These are phyloP conservation scores for Scedosporium minutisporum DNA, from an alignment of 2,329 filamentous ascomycete species.

Conservation along the genomic window DNA sequence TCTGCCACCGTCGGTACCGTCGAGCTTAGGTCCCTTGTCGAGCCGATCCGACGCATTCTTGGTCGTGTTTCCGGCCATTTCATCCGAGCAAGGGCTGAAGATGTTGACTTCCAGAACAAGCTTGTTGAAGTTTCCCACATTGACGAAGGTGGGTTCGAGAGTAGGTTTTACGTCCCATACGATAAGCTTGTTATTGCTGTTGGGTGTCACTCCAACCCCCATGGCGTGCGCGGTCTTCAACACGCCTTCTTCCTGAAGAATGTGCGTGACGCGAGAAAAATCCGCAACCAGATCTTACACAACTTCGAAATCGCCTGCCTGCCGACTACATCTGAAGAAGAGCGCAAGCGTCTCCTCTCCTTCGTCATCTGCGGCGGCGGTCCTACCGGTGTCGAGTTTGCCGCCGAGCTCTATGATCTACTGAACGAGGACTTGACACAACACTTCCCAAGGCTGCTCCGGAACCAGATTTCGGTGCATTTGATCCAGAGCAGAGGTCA, in stretches of 20 bases:
- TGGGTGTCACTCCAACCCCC: slow-evolving; percentile 84
- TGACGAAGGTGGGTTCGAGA: slow-evolving; percentile 60
- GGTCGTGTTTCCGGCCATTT: slow-evolving; percentile 75
- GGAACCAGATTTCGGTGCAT: slow-evolving; percentile 96
- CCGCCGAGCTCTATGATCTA: slow-evolving; percentile 90
- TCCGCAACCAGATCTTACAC: slow-evolving; percentile 77
- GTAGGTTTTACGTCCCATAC: slow-evolving; percentile 88
- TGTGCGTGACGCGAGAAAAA: slow-evolving; percentile 81
- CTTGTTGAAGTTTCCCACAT: slow-evolving; percentile 76
- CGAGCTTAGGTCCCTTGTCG: slow-evolving; percentile 81
- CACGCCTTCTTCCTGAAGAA: slow-evolving; percentile 94
- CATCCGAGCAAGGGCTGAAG: slow-evolving; percentile 74
- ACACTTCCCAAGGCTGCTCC: slow-evolving; percentile 79
- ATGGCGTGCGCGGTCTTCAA: slow-evolving; percentile 90
- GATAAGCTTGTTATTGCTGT: slow-evolving; percentile 93
- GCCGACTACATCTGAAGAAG: slow-evolving; percentile 84
- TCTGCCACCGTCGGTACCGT: slow-evolving; percentile 94
- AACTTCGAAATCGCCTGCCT: slow-evolving; percentile 87
- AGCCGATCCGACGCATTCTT: slow-evolving; percentile 83
- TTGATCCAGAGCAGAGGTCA: slow-evolving; percentile 90
- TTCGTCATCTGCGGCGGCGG: slow-evolving; percentile 96
- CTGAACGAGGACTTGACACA: slow-evolving; percentile 84
- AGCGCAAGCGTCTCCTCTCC: slow-evolving; percentile 76
- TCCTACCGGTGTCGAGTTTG: slow-evolving; percentile 94
- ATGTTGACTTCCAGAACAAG: slow-evolving; percentile 86